Conservation (phyloP, 2,329 filamentous ascomycete species). For the Hirsutella thompsonii region DNA sequence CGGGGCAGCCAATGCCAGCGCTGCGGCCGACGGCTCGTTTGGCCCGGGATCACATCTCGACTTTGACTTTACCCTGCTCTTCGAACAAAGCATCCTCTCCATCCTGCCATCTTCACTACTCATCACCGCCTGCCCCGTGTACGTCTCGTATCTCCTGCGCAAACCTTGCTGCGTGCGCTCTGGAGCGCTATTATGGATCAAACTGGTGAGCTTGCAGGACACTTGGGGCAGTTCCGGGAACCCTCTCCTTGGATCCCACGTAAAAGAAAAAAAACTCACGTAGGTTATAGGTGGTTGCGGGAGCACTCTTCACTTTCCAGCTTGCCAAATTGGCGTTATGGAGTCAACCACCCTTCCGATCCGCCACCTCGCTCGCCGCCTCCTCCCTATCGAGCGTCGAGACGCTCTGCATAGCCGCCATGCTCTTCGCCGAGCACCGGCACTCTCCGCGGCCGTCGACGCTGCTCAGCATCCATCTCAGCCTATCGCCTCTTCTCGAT, state of each 20-base stretch:
- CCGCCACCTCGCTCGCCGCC: constrained; percentile 13
- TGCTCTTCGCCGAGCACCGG: constrained; percentile 19
- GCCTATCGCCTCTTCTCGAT: constrained; percentile 27
- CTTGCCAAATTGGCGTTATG: too few species aligned
- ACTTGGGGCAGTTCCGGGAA: too few species aligned
- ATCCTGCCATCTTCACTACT: constrained; percentile 4
- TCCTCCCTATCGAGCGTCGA: constrained; percentile 14
- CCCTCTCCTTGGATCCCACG: too few species aligned
- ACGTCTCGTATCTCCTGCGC: constrained; percentile 3
- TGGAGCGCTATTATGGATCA: constrained; percentile 7
- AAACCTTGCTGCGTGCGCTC: constrained; percentile 2
- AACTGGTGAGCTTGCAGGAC: constrained; percentile 6
- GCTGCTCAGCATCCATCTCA: constrained; percentile 24
- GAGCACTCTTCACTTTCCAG: too few species aligned
- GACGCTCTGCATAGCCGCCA: constrained; percentile 9
- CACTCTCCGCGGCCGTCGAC: constrained; percentile 25
- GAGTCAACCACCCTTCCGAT: neutral
- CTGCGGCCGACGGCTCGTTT: constrained; percentile 1
- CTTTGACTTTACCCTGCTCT: constrained; percentile 11
- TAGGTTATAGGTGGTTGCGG: too few species aligned
- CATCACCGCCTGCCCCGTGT: constrained; percentile 3
- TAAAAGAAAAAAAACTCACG: too few species aligned
- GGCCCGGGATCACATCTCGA: constrained; percentile 3
- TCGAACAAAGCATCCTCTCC: constrained; percentile 9
- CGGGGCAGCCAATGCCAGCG: neutral